Conservation (phyloP, 306 rosid species). For the Lathyrus tuberosus region DNA sequence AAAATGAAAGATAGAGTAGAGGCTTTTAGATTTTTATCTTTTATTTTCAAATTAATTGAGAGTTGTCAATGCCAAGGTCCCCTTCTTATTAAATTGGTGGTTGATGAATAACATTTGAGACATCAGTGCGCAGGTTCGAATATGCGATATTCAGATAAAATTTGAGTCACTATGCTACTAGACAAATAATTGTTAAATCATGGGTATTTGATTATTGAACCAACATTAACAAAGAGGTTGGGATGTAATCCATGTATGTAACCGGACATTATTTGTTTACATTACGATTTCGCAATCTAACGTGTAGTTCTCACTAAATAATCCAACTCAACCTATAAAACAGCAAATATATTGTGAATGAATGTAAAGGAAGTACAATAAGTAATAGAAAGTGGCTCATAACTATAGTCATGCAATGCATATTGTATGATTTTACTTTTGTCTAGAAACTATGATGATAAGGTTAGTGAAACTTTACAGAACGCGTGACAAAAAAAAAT, state of each 20-base stretch:
- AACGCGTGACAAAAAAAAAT: constrained; percentile 19
- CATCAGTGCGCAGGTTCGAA: no score
- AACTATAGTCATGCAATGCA: constrained; percentile 43
- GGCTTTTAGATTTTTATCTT: constrained; percentile 33
- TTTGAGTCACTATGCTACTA: no score
- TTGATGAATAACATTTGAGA: neutral
- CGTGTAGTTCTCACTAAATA: neutral
- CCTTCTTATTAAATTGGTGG: constrained; percentile 13
- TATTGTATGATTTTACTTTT: constrained; percentile 25
- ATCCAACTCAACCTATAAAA: constrained; percentile 20
- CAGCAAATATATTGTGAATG: constrained; percentile 9
- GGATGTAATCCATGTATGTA: no score
- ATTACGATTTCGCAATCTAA: no score
- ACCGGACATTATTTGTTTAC: neutral
- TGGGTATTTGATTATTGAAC: no score
- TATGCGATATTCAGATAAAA: no score
- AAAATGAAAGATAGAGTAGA: constrained; percentile 21
- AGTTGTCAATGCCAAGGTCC: constrained; percentile 29
- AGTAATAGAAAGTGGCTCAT: constrained; percentile 30
- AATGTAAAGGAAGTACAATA: neutral
- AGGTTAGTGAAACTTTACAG: constrained; percentile 5
- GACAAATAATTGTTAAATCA: no score
- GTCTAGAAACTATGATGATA: constrained; percentile 22
- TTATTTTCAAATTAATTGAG: constrained; percentile 25
- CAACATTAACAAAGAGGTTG: no score